Evolutionary conservation across 495 filamentous ascomycete species (phyloP).

Genomic region (Penicillium cinerascens): DNA sequence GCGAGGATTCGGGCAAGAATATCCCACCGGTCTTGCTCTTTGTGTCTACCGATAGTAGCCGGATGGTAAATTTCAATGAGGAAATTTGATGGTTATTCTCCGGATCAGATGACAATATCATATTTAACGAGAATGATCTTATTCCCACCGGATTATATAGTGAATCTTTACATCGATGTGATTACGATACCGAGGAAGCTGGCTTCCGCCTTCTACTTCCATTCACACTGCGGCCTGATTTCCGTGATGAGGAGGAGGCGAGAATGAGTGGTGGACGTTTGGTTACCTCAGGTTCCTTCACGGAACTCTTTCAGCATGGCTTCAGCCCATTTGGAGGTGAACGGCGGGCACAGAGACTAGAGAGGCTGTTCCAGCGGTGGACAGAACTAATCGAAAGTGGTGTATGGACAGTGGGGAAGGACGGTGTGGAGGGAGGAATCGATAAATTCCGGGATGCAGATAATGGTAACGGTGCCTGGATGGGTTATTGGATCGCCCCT

Average conservation of each 20-base stretch:
- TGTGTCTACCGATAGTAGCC: constrained; percentile 11
- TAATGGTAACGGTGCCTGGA: neutral
- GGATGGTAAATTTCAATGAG: constrained; percentile 16
- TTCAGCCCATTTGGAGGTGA: constrained; percentile 36
- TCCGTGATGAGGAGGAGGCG: constrained; percentile 13
- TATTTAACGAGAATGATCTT: constrained; percentile 12
- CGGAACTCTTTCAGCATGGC: constrained; percentile 39
- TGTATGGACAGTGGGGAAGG: neutral
- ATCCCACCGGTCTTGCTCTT: constrained; percentile 25
- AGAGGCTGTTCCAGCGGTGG: neutral
- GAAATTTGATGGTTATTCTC: constrained; percentile 9
- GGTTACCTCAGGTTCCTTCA: constrained; percentile 15
- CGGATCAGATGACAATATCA: neutral
- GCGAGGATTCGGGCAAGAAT: neutral
- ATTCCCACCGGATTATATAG: constrained; percentile 21
- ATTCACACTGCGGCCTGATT: constrained; percentile 12
- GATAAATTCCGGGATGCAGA: neutral
- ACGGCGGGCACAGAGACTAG: constrained; percentile 13
- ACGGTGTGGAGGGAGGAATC: neutral
- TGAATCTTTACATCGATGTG: constrained; percentile 4
- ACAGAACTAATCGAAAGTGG: neutral
- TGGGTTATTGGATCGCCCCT: neutral
- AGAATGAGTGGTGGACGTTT: constrained; percentile 30
- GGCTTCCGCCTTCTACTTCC: constrained; percentile 21
- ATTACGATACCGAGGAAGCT: constrained; percentile 12